phyloP scores from a whole-genome alignment of 2,329 filamentous ascomycete species.

The Xylaria sp. region DNA sequence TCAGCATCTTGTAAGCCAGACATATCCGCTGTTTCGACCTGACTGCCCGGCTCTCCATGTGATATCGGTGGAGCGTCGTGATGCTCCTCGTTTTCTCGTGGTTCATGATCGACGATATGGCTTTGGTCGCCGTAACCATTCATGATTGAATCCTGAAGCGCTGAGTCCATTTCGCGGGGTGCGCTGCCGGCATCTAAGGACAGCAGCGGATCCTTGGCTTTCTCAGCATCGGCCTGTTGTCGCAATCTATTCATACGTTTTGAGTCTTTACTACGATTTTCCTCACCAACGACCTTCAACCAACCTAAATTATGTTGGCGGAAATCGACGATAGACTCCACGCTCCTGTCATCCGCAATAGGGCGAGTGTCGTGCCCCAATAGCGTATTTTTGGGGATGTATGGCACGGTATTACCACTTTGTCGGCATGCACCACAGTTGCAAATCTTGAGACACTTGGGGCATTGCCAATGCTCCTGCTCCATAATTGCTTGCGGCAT shows the following conservation, averaged over 20 bases:
- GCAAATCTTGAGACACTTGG: constrained; percentile 86
- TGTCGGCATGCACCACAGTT: constrained; percentile 85
- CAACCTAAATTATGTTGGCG: constrained; percentile 87
- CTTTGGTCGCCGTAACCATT: constrained; percentile 52
- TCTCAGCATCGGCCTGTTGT: constrained; percentile 67
- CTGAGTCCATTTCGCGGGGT: constrained; percentile 47
- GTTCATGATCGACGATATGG: constrained; percentile 48
- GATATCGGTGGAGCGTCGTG: constrained; percentile 35
- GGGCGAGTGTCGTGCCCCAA: constrained; percentile 91
- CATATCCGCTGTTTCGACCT: constrained; percentile 48
- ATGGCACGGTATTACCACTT: constrained; percentile 74
- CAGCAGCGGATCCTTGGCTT: constrained; percentile 59
- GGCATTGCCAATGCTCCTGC: constrained; percentile 85
- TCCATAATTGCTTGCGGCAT: constrained; percentile 87
- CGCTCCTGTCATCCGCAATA: constrained; percentile 89
- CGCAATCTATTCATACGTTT: constrained; percentile 67
- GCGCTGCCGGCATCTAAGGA: constrained; percentile 46
- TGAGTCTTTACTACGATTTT: constrained; percentile 66
- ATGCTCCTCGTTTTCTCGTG: constrained; percentile 29
- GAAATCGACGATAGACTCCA: constrained; percentile 92
- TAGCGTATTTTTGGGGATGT: constrained; percentile 86
- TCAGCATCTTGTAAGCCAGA: constrained; percentile 48
- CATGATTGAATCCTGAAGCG: constrained; percentile 49
- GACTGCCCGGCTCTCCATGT: constrained; percentile 41
- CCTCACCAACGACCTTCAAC: constrained; percentile 72